These are phyloP conservation scores for Claviceps capensis DNA, from an alignment of 2,329 filamentous ascomycete species.

Conservation along the genomic window DNA sequence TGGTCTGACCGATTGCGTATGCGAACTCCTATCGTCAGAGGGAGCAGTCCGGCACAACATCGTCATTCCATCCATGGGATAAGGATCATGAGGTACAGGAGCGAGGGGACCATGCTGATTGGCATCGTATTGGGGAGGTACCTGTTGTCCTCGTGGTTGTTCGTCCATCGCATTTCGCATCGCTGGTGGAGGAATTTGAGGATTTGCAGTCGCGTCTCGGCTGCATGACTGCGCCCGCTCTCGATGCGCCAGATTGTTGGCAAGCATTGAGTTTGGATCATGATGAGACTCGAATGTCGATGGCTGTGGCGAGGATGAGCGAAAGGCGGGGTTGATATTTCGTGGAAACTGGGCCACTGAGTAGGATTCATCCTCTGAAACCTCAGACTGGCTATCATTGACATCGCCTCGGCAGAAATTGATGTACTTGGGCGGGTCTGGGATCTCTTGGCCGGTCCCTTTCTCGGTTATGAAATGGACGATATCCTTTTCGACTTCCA, in stretches of 20 bases:
- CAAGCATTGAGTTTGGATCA: conserved; percentile 64
- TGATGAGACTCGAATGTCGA: conserved; percentile 88
- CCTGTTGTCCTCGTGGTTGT: conserved; percentile 10
- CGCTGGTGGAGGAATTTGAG: conserved; percentile 27
- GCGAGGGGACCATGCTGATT: conserved; percentile 48
- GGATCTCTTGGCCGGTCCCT: conserved; percentile 94
- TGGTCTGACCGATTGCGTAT: conserved; percentile 50
- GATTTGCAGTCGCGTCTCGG: conserved; percentile 36
- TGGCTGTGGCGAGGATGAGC: conserved; percentile 90
- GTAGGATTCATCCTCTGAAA: conserved; percentile 77
- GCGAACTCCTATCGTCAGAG: conserved; percentile 43
- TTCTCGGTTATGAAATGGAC: conserved; percentile 71
- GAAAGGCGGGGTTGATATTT: conserved; percentile 88
- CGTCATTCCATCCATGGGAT: conserved; percentile 91
- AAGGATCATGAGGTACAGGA: conserved; percentile 77
- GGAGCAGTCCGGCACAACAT: conserved; percentile 75
- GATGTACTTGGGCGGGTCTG: conserved; percentile 93
- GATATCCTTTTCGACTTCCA: conserved; percentile 96
- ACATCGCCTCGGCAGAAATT: conserved; percentile 91
- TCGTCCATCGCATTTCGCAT: conserved; percentile 9
- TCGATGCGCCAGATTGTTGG: conserved; percentile 51
- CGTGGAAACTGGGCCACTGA: conserved; percentile 92
- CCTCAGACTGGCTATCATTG: conserved; percentile 67
- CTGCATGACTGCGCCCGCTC: conserved; percentile 31
- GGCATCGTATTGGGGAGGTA: conserved; percentile 24